Evolutionary conservation across 768 basidiomycete species (phyloP), one percentile per base, ranked within the genome.

Genomic region (Polyporus arcularius): DNA sequence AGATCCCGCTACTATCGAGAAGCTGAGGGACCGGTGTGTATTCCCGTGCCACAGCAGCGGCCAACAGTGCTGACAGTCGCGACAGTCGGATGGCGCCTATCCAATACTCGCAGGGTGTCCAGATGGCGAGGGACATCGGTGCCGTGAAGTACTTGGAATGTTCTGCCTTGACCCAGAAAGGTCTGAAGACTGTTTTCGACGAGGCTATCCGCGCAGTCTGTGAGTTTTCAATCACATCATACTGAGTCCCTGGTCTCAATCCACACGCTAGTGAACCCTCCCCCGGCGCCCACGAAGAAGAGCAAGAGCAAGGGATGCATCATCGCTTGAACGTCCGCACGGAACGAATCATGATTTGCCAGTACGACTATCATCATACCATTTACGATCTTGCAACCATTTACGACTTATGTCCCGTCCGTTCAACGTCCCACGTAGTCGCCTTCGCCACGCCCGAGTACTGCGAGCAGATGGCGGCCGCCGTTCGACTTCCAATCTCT

Each of bases 111-210:
- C 92, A 95, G 75, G 97, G 95, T 57, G 87, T 93, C 48, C 81
- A 87, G 48, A 95, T 97, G 88, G 86, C 87, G 61, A 89, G 90
- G 72, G 97, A 98, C 69, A 94, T 99, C 65, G 90, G 89, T 28
- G 97, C 96, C 38, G 93, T 98, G 66, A 96, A 96, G 76, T 97
- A 97, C 71, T 79, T 97, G 59, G 95, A 97, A 75, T 97, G 95
- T 75, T 96, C 94, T 31, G 94, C 96, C 38, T 79, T 96, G 70
- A 98, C 96, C 49, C 97, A 98, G 81, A 97, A 98, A 78, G 96
- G 96, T 15, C 79, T 99, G 72, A 99, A 99, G 85, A 96, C 90
- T 60, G 97, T 99, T 46, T 99, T 99, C 73, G 97, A 98, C 74
- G 97, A 98, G 76, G 97, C 97, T 45, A 98, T 99, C 70, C 87